Evolutionary conservation across 73 alveolate species (phyloP), one percentile per base, ranked within the genome.

Genomic region (Durusdinium trenchii): DNA sequence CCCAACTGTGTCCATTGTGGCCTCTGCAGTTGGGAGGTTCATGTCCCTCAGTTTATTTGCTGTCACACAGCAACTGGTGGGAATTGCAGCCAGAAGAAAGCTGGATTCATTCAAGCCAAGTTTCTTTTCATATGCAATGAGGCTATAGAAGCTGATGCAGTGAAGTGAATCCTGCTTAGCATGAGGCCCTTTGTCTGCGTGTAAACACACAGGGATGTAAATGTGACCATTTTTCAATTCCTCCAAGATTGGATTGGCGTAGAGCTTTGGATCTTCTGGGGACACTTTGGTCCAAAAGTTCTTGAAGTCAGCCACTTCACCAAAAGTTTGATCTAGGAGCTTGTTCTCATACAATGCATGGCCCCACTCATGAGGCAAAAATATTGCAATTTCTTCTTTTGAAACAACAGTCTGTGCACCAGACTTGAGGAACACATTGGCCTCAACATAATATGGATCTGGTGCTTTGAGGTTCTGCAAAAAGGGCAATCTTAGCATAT

Each of bases 151-250:
- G 42, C 42, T 16, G 38, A 64, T 64, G 42, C 42, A 16, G 42
- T 64, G 79, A 9, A 64, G 79, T 9, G 61, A 3, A 20, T 76
- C 87, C 28, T 76, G 87, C 60, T 76, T 76, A 4, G 87, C 87
- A 76, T 76, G 87, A 3, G 87, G 87, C 87, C 87, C 87, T 45
- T 78, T 78, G 61, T 78, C 87, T 43, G 87, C 87, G 45, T 78
- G 87, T 61, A 6, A 6, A 5, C 18, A 57, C 40, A 78, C 3
- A 18, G 87, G 87, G 62, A 78, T 43, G 87, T 18, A 78, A 32
- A 18, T 12, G 62, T 20, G 14, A 38, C 28, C 40, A 51, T 73
- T 40, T 28, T 43, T 36, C n/a, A 16, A 5, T 16, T 76, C 60
- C 38, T 40, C 1, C 40, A 42, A 20, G 9, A 76, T 20, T 6